These are phyloP conservation scores for Chaetomiaceae sp. DNA, from an alignment of 2,329 filamentous ascomycete species.

Conservation along the genomic window DNA sequence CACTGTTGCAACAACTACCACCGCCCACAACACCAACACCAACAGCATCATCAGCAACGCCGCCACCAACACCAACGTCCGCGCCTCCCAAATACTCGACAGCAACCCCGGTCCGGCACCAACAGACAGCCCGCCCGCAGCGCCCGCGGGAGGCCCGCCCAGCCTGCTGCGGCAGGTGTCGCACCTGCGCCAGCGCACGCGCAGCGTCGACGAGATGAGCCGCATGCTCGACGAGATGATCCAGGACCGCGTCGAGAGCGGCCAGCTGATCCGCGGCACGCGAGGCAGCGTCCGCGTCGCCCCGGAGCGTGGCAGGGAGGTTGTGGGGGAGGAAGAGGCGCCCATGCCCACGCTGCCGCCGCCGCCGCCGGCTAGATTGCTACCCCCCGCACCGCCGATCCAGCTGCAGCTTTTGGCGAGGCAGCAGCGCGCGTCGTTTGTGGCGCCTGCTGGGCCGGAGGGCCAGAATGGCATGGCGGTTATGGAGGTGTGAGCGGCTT, in stretches of 20 bases:
- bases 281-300: conserved; percentile 61
- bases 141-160: conserved; percentile 9
- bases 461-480: conserved; percentile 25
- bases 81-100: conserved; percentile 30
- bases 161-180: conserved; percentile 26
- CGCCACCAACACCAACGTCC: too few relatives aligned
- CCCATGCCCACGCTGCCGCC: conserved; percentile 16
- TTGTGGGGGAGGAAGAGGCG: conserved; percentile 7
- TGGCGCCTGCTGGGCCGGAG: conserved; percentile 18
- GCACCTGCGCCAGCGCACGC: conserved; percentile 45
- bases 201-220: conserved; percentile 86
- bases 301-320: conserved; percentile 34
- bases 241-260: conserved; percentile 73
- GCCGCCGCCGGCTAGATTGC: neutral
- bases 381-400: too few relatives aligned
- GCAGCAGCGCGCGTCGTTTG: conserved; percentile 25
- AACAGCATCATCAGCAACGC: too few relatives aligned
- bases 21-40: too few relatives aligned
- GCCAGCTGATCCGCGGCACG: conserved; percentile 60
- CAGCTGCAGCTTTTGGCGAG: conserved; percentile 25
- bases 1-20: too few relatives aligned
- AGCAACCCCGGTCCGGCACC: conserved; percentile 27
- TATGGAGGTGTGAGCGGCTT: conserved; percentile 10
- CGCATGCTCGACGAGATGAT: conserved; percentile 96
- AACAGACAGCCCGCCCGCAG: conserved; percentile 23